Evolutionary conservation across 225 moss, liverwort and hornwort genomes (phyloP), one percentile per base, ranked within the genome.

Genomic region (Ulota crispa): DNA sequence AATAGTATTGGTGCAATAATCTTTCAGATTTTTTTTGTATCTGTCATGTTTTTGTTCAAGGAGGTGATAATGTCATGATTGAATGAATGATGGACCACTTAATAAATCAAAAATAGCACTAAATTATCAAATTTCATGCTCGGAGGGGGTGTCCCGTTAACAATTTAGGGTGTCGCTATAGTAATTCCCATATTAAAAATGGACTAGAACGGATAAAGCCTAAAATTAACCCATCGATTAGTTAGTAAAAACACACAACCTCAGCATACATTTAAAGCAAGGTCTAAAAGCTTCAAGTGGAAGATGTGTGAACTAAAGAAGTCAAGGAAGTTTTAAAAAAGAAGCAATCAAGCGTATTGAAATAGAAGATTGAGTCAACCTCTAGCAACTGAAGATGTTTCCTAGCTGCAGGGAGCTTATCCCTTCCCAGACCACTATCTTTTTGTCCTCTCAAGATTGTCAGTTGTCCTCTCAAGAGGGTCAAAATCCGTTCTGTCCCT

Each of bases 321-420:
- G 26, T 60, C 20, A 79, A 79, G 41, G 26, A 9, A 70, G 23
- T n/a, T n/a, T 27, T 14, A 28, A 64, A 14, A 34, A 52, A 67
- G 63, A 65, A 55, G 30, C 3, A 62, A 72, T 20, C 41, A 66
- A 77, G 54, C 23, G 56, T 32, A 61, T 59, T 75, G 31, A 41
- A 64, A 77, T 32, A 57, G 37, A 64, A 74, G 47, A 6, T 59
- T 70, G 28, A 82, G 66, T 64, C 71, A 65, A 94, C 98, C 95
- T 98, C 95, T 66, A 98, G 86, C 20, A 88, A 83, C 69, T 94
- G 91, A 77, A 98, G 90, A 84, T 98, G 95, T 74, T 92, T 95
- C 64, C 61, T 89, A 60, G 94, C 95, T 83, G 86, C 88, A 76
- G 89, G 82, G 61, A 86, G 85, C 77, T 74, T 84, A 70, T 91